Conservation (phyloP, 2,329 filamentous ascomycete species). For the Penicillium sp. region DNA sequence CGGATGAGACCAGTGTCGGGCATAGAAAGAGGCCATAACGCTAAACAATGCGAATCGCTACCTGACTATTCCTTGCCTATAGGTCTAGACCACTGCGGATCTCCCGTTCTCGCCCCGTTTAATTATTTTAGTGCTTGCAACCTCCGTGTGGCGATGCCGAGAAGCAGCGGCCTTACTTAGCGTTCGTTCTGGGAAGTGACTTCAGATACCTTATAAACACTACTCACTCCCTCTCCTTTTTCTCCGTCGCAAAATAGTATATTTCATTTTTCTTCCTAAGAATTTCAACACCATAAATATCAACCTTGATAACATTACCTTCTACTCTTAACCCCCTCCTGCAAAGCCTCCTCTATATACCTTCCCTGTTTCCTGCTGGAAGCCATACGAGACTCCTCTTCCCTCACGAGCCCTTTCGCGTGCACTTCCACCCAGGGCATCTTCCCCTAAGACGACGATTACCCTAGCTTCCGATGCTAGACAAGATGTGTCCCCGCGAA, state of each 20-base stretch:
- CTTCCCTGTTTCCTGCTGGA: conserved; percentile 11
- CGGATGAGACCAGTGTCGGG: neutral
- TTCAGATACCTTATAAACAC: conserved; percentile 3
- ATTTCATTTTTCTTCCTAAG: neutral
- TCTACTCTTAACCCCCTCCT: conserved; percentile 15
- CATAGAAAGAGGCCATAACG: neutral
- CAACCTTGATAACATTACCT: conserved; percentile 19
- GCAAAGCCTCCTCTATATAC: neutral
- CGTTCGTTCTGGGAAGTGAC: conserved; percentile 2
- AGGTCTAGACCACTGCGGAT: neutral
- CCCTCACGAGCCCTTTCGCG: conserved; percentile 7
- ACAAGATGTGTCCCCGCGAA: neutral
- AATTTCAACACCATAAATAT: conserved; percentile 10
- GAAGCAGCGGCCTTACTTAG: neutral
- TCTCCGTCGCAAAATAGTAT: neutral
- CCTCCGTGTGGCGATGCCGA: conserved; percentile 7
- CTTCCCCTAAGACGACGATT: neutral
- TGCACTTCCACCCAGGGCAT: neutral
- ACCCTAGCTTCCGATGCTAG: neutral
- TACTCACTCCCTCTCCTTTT: neutral
- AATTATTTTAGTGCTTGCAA: conserved; percentile 3
- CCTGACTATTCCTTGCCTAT: neutral
- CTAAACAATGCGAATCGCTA: neutral
- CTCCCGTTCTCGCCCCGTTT: neutral
- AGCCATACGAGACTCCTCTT: conserved; percentile 10